These are phyloP conservation scores for Bolboschoenoplectus hybrid DNA, from an alignment of 202 grass and related monocot genomes.

Conservation along the genomic window DNA sequence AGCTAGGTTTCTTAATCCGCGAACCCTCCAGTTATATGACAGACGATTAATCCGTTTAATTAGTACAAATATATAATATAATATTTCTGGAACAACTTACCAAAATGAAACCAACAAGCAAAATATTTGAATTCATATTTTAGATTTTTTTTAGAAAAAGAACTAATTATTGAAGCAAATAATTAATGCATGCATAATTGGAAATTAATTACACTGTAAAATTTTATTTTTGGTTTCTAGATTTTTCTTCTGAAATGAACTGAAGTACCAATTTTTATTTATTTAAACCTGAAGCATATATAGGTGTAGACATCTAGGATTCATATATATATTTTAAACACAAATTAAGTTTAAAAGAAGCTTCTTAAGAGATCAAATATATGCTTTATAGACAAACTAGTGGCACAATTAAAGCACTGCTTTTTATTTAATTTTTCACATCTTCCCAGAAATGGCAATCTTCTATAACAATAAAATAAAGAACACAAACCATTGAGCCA, in stretches of 20 bases:
- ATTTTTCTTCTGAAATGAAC: neutral
- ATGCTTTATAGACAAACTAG: slow-evolving; percentile 11
- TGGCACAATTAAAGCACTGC: neutral
- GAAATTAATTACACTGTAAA: neutral
- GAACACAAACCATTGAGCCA: slow-evolving; percentile 32
- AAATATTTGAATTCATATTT: slow-evolving; percentile 23
- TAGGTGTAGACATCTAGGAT: slow-evolving; percentile 16
- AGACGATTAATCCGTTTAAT: slow-evolving; percentile 8
- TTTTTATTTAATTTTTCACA: slow-evolving; percentile 33
- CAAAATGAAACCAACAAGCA: slow-evolving; percentile 7
- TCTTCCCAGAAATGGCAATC: slow-evolving; percentile 45
- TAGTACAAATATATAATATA: neutral
- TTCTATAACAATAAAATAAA: slow-evolving; percentile 29
- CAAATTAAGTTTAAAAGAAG: slow-evolving; percentile 36
- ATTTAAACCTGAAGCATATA: neutral
- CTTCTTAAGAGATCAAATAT: slow-evolving; percentile 41
- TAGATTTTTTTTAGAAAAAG: neutral
- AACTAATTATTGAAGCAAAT: slow-evolving; percentile 30
- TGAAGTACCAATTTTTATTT: neutral
- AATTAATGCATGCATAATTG: neutral
- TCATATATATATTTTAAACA: neutral
- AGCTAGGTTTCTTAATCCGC: slow-evolving; percentile 30
- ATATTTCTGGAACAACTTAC: slow-evolving; percentile 15
- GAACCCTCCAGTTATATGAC: slow-evolving; percentile 22
- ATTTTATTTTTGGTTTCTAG: neutral